A percentile compares a stretch with the other conserved stretches of the same genome.
Evolutionary conservation across 768 basidiomycete species (phyloP).

Genomic region (Melanogaster broomeanus): DNA sequence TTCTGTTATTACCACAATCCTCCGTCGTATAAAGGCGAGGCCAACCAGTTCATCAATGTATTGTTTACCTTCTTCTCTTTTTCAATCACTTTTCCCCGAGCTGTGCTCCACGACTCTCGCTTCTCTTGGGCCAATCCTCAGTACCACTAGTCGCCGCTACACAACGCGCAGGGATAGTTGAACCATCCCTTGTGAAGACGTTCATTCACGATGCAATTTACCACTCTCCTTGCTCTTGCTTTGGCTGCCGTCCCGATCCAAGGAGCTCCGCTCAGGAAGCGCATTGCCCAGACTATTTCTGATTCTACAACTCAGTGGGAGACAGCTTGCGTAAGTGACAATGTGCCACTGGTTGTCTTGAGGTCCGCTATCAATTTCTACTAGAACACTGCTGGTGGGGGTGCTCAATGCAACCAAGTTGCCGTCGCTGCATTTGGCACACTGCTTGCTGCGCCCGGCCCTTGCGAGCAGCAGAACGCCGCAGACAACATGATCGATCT

Average conservation of each 20-base stretch:
- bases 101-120: not conserved
- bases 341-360: not conserved
- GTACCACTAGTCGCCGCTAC: not conserved
- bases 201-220: slow-evolving; percentile 4
- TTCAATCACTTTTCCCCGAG: slow-evolving; percentile 1
- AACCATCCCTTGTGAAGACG: not conserved
- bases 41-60: not conserved
- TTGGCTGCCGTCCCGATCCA: slow-evolving; percentile 34
- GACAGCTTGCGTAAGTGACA: slow-evolving; percentile 44
- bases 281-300: slow-evolving; percentile 47
- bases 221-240: slow-evolving; percentile 24
- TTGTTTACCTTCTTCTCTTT: not conserved
- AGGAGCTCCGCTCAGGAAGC: slow-evolving; percentile 43
- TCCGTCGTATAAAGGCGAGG: not conserved
- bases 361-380: not conserved
- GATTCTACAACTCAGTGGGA: slow-evolving; percentile 46
- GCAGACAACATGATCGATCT: slow-evolving; percentile 55
- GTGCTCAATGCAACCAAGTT: slow-evolving; percentile 53
- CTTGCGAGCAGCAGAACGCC: slow-evolving; percentile 58
- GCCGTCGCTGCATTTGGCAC: slow-evolving; percentile 57
- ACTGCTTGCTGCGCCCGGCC: slow-evolving; percentile 57
- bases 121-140: not conserved
- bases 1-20: slow-evolving; percentile 2
- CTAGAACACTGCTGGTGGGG: slow-evolving; percentile 58
- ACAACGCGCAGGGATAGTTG: not conserved